A percentile compares a stretch with the other conserved stretches of the same genome.
phyloP scores from a whole-genome alignment of 2,329 filamentous ascomycete genomes.

The Aspergillus cejpii region DNA sequence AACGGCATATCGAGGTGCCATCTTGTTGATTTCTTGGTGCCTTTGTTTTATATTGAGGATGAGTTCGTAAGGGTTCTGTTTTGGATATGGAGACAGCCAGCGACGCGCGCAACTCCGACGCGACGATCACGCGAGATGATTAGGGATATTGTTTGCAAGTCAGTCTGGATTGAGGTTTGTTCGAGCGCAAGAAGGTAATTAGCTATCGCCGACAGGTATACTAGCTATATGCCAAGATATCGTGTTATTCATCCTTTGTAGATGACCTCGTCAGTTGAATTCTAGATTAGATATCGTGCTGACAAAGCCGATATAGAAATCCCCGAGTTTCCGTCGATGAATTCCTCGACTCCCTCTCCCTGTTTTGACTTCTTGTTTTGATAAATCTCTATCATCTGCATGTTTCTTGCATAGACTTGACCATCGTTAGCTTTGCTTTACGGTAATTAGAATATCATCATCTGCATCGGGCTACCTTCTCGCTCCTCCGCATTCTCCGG shows the following conservation, averaged over 20 bases:
- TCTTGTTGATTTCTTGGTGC: constrained; percentile 6
- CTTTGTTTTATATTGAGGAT: background rate
- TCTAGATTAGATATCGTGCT: background rate
- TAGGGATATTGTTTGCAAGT: background rate
- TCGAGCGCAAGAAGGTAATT: too few relatives aligned
- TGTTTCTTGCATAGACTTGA: background rate
- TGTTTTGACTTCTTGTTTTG: background rate
- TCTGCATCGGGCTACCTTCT: background rate
- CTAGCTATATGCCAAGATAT: too few relatives aligned
- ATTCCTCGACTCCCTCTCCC: background rate
- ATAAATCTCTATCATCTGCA: background rate
- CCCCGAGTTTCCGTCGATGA: background rate
- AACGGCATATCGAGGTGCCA: constrained; percentile 29
- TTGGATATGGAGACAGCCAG: background rate
- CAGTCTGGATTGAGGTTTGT: background rate
- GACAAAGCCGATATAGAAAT: constrained; percentile 1
- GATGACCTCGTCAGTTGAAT: too few relatives aligned
- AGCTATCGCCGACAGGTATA: too few relatives aligned
- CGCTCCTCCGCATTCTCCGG: background rate
- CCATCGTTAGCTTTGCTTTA: background rate
- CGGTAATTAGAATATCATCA: background rate
- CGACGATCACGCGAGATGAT: background rate
- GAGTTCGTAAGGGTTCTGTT: background rate
- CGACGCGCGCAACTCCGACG: background rate
- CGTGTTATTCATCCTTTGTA: too few relatives aligned